A percentile compares a stretch with the other conserved stretches of the same genome.
phyloP scores from a whole-genome alignment of 345 rosid species.

The Populus euphratica region DNA sequence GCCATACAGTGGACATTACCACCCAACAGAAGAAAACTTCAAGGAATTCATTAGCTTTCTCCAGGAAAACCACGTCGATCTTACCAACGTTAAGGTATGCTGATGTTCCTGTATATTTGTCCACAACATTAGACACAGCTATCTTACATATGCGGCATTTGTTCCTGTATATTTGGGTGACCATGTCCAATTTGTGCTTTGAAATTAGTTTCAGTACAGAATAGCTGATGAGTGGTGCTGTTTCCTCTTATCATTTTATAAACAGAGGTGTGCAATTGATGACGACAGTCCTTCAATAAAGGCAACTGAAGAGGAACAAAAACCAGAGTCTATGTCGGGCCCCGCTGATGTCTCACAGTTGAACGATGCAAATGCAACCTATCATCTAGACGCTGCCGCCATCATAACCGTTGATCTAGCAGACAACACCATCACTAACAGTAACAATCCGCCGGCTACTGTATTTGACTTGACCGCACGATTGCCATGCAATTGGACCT shows the following conservation, averaged over 20 bases:
- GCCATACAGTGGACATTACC: conserved; percentile 98
- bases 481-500: conserved; percentile 64
- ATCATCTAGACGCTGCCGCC: conserved; percentile 5
- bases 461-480: conserved; percentile 27
- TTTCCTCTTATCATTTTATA: neutral
- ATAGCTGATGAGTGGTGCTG: neutral
- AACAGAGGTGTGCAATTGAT: conserved; percentile 65
- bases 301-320: conserved; percentile 24
- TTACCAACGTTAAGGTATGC: conserved; percentile 71
- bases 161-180: no score
- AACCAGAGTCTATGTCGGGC: neutral
- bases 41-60: conserved; percentile 68
- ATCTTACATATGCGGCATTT: no score
- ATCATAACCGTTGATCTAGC: conserved; percentile 11
- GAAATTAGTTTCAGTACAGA: neutral
- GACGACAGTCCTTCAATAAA: conserved; percentile 42
- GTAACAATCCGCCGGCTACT: neutral
- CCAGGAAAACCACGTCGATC: conserved; percentile 61
- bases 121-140: no score
- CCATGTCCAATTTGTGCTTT: no score
- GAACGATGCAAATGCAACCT: neutral
- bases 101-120: no score
- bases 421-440: conserved; percentile 5
- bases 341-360: conserved; percentile 7
- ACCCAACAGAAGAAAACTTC: conserved; percentile 89